Evolutionary conservation across 148 eudicot species (phyloP).

Genomic region (Vaccinium darrowii): DNA sequence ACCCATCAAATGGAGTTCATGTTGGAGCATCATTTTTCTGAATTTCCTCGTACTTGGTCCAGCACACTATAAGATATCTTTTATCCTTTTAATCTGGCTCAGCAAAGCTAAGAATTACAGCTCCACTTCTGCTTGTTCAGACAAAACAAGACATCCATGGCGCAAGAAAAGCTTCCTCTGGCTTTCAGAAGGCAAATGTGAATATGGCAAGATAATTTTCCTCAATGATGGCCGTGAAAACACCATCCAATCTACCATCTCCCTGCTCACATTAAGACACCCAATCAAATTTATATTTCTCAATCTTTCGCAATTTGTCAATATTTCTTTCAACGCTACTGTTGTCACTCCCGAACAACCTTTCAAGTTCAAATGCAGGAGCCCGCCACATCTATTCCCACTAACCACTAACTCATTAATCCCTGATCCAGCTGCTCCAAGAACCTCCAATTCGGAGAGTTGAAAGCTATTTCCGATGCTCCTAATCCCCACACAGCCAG

Average conservation of each 20-base stretch:
- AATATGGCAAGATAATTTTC: too few species aligned
- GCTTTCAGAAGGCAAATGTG: not conserved
- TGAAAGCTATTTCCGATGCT: slow-evolving; percentile 42
- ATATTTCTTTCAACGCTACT: slow-evolving; percentile 18
- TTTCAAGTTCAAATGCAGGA: slow-evolving; percentile 43
- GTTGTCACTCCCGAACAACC: slow-evolving; percentile 44
- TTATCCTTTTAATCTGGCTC: not conserved
- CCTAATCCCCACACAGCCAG: slow-evolving; percentile 43
- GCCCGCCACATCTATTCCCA: slow-evolving; percentile 47
- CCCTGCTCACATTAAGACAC: slow-evolving; percentile 37
- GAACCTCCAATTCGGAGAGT: slow-evolving; percentile 40
- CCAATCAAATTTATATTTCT: slow-evolving; percentile 48
- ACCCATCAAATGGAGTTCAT: not conserved
- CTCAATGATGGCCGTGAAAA: too few species aligned
- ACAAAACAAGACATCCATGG: slow-evolving; percentile 53
- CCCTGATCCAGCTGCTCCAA: slow-evolving; percentile 30
- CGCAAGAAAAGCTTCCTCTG: slow-evolving; percentile 40
- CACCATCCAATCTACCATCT: slow-evolving; percentile 30
- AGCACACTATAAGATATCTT: too few species aligned
- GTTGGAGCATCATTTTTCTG: not conserved
- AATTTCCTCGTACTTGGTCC: not conserved
- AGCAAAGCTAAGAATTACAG: not conserved
- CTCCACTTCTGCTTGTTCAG: not conserved
- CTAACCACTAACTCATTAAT: slow-evolving; percentile 41
- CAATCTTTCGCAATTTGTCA: slow-evolving; percentile 38